Evolutionary conservation across 2,329 filamentous ascomycete genomes (phyloP).

Genomic region (Ceratocystis cacaofunesta): DNA sequence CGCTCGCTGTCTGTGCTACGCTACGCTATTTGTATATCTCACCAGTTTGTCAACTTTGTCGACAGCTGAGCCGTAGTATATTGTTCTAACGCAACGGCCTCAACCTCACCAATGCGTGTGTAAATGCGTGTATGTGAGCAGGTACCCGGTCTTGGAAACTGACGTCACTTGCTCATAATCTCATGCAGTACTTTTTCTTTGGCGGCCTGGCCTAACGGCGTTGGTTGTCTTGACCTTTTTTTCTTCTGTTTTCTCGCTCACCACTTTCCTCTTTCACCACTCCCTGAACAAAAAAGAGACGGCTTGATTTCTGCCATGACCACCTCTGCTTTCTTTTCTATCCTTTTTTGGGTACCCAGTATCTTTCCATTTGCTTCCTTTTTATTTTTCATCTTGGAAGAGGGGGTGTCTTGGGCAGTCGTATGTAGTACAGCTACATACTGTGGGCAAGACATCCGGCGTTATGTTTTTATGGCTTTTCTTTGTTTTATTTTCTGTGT

Average conservation of each 20-base stretch:
- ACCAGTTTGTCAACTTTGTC: neutral
- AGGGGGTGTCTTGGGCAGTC: constrained; percentile 5
- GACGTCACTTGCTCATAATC: neutral
- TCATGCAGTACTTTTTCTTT: neutral
- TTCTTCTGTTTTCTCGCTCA: neutral
- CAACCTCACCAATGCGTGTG: neutral
- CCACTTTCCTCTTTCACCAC: neutral
- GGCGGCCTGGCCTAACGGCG: neutral
- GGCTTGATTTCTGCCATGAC: neutral
- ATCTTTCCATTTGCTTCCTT: constrained; percentile 6
- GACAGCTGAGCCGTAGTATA: neutral
- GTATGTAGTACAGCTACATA: constrained; percentile 7
- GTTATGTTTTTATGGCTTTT: constrained; percentile 11
- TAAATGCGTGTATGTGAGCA: neutral
- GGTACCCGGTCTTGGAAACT: neutral
- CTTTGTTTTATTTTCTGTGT: constrained; percentile 1
- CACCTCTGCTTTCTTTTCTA: neutral
- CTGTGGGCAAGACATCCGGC: constrained; percentile 4
- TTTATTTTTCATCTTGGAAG: neutral
- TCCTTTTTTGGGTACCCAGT: neutral
- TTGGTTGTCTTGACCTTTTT: constrained; percentile 7
- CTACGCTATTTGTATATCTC: neutral
- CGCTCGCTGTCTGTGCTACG: neutral
- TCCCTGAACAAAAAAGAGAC: neutral
- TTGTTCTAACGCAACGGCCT: neutral